A percentile compares a stretch with the other conserved stretches of the same genome.
Evolutionary conservation across 1,139 yeast species (phyloP).

Genomic region (Tardiomyces blankii): DNA sequence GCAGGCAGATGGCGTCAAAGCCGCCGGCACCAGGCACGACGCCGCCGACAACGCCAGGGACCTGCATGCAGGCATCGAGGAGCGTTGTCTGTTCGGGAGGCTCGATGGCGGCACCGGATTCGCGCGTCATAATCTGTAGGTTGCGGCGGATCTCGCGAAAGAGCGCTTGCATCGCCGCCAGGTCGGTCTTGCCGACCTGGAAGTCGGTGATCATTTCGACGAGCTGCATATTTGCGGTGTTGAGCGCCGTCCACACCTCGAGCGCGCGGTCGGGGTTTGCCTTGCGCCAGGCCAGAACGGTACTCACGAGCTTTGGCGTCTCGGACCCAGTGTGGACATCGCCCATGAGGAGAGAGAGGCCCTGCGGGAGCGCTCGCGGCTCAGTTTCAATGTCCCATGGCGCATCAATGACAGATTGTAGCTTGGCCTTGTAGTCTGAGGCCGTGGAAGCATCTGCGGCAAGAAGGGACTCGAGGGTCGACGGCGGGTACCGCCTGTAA

Average conservation of each 20-base stretch:
- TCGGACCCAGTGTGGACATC: constrained; percentile 89
- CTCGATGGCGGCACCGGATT: constrained; percentile 79
- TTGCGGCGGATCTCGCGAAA: constrained; percentile 7
- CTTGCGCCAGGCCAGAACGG: constrained; percentile 61
- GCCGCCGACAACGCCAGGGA: constrained; percentile 80
- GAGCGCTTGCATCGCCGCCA: background rate
- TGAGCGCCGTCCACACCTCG: constrained; percentile 42
- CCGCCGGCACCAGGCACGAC: constrained; percentile 99
- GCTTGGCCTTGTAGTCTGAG: constrained; percentile 11
- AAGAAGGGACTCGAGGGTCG: constrained; percentile 7
- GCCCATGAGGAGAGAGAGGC: constrained; percentile 72
- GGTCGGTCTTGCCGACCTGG: constrained; percentile 6
- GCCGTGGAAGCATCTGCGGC: constrained; percentile 1
- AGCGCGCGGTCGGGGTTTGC: constrained; percentile 40
- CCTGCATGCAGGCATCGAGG: constrained; percentile 44
- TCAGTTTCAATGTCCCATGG: constrained; percentile 50
- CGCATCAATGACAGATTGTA: constrained; percentile 33
- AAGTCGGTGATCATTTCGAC: constrained; percentile 34
- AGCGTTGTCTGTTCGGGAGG: constrained; percentile 66
- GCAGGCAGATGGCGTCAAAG: constrained; percentile 75
- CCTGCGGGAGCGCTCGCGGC: constrained; percentile 54
- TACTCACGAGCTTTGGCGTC: constrained; percentile 79
- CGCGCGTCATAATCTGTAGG: constrained; percentile 38
- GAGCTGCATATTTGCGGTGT: constrained; percentile 46
- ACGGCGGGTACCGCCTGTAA: constrained; percentile 52